Evolutionary conservation across 75 land plant species (phyloP).

Genomic region (Isoetes taiwanensis): DNA sequence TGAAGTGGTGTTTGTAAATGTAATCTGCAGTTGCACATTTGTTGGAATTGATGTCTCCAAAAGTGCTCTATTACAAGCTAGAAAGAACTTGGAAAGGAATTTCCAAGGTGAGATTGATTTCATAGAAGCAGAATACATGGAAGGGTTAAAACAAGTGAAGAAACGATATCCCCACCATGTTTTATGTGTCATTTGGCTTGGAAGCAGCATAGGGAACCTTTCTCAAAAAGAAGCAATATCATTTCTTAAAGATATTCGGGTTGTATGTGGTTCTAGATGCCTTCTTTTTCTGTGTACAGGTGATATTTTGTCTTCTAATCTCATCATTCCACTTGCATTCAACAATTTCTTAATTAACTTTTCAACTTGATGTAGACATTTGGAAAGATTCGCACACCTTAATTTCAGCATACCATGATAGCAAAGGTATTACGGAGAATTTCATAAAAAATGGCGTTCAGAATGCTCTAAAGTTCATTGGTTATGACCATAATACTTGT

Average conservation of each 20-base stretch:
- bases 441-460: slow-evolving; percentile 34
- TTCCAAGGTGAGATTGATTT: slow-evolving; percentile 19
- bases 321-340: no score
- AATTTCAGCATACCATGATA: slow-evolving; percentile 24
- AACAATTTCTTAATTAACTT: no score
- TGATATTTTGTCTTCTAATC: no score
- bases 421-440: slow-evolving; percentile 18
- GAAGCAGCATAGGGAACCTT: slow-evolving; percentile 32
- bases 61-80: slow-evolving; percentile 17
- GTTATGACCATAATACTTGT: background rate
- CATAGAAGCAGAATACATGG: slow-evolving; percentile 24
- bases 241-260: slow-evolving; percentile 8
- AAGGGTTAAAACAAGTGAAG: slow-evolving; percentile 23
- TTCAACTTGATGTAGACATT: slow-evolving; percentile 16
- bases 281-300: slow-evolving; percentile 24
- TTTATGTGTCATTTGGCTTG: slow-evolving; percentile 33
- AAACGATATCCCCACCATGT: slow-evolving; percentile 13
- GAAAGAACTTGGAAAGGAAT: slow-evolving; percentile 2
- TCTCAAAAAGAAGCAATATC: background rate
- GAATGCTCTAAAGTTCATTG: slow-evolving; percentile 20
- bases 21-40: slow-evolving; percentile 22
- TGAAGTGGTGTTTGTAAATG: background rate
- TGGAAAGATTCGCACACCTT: slow-evolving; percentile 25
- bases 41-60: slow-evolving; percentile 33
- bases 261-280: slow-evolving; percentile 16